Percentiles rank a stretch among this genome's conserved stretches.
Conservation (phyloP, 768 basidiomycete species). For the Lentinus brumalis region DNA sequence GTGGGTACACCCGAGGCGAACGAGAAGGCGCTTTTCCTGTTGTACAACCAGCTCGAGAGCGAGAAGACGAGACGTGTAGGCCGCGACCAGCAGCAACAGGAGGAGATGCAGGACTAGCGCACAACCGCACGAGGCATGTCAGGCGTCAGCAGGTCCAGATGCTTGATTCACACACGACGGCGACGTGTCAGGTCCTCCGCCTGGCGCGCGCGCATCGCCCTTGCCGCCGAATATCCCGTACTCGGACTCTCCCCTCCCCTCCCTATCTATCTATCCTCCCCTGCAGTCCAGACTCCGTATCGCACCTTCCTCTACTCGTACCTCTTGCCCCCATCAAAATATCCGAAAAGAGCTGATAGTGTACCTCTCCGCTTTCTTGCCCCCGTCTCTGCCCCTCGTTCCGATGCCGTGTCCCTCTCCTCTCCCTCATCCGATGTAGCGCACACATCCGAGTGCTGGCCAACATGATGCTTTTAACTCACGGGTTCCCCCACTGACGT, state of each 20-base stretch:
- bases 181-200: neutral
- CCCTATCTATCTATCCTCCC: conserved; percentile 3
- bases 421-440: conserved; percentile 13
- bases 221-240: neutral
- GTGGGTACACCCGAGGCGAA: conserved; percentile 94
- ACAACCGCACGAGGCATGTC: conserved; percentile 1
- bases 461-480: conserved; percentile 23
- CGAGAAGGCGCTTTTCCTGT: conserved; percentile 95
- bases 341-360: conserved; percentile 11
- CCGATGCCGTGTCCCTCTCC: neutral
- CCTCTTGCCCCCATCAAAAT: conserved; percentile 1
- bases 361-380: conserved; percentile 12
- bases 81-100: conserved; percentile 77
- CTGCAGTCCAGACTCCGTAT: neutral
- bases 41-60: conserved; percentile 96
- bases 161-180: conserved; percentile 8
- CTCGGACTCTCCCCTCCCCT: neutral
- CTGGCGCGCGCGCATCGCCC: neutral
- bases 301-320: conserved; percentile 2
- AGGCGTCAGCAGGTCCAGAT: neutral
- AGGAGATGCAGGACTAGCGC: conserved; percentile 44
- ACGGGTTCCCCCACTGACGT: conserved; percentile 20
- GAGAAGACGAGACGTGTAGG: conserved; percentile 95
- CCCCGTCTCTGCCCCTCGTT: conserved; percentile 5
- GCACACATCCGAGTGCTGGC: conserved; percentile 9